These are phyloP conservation scores for Galium porrigens DNA, from an alignment of 305 asterid species.

Conservation along the genomic window DNA sequence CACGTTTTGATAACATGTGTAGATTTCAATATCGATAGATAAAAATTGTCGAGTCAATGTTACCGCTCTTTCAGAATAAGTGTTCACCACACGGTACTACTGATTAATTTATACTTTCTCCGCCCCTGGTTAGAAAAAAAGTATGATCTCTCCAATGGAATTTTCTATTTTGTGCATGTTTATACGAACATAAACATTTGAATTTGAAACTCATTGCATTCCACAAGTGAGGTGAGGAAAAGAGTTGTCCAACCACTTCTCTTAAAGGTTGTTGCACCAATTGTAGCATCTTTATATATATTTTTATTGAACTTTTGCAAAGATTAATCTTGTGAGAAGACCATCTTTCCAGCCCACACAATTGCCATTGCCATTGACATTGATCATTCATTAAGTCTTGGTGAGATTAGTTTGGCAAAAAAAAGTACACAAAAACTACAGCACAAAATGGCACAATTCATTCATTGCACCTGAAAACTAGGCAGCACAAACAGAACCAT, in stretches of 20 bases:
- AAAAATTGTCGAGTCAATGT: not conserved
- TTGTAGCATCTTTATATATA: not conserved
- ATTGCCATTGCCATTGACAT: not conserved
- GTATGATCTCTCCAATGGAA: not conserved
- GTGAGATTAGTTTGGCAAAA: slow-evolving; percentile 1
- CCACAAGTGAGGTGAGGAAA: slow-evolving; percentile 5
- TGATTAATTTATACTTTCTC: not conserved
- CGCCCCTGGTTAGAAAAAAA: not conserved
- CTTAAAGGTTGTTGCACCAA: slow-evolving; percentile 10
- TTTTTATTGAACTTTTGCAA: not conserved
- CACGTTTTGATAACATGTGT: not conserved
- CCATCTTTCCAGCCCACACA: slow-evolving; percentile 3
- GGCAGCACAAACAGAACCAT: slow-evolving; percentile 3
- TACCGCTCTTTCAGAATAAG: too few relatives aligned
- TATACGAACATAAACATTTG: not conserved
- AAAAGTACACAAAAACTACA: slow-evolving; percentile 2
- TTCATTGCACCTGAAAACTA: slow-evolving; percentile 15
- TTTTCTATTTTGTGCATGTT: not conserved
- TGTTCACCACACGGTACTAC: too few relatives aligned
- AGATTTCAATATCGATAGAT: too few relatives aligned
- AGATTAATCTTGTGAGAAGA: not conserved
- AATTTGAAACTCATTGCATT: not conserved
- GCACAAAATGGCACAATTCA: slow-evolving; percentile 5
- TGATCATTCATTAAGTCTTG: not conserved
- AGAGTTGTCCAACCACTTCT: slow-evolving; percentile 18